Evolutionary conservation across 148 eudicot species (phyloP).

Genomic region (Amaranthus hypochondriacus): DNA sequence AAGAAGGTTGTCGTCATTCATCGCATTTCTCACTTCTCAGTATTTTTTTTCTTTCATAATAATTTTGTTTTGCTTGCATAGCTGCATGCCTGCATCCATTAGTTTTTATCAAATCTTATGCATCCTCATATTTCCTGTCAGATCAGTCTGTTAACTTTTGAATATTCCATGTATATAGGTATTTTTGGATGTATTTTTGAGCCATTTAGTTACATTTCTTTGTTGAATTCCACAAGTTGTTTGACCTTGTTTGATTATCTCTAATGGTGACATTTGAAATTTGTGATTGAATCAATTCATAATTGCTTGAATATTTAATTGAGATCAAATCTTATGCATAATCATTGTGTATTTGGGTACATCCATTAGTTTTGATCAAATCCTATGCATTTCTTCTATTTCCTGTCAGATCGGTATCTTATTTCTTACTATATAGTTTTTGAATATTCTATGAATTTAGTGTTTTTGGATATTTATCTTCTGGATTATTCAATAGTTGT

Average conservation of each 20-base stretch:
- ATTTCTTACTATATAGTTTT: not conserved
- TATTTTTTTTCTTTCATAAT: not conserved
- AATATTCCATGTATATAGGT: not conserved
- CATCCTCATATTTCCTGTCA: not conserved
- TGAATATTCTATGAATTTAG: not conserved
- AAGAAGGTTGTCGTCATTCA: constrained; percentile 25
- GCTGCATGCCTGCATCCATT: not conserved
- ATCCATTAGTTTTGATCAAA: not conserved
- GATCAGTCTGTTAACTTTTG: constrained; percentile 2
- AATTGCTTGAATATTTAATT: not conserved
- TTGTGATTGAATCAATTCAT: not conserved
- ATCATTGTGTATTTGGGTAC: not conserved
- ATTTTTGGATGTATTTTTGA: not conserved
- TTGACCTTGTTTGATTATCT: not conserved
- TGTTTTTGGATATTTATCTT: not conserved
- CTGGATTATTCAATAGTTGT: not conserved
- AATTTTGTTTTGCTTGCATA: not conserved
- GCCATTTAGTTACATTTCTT: not conserved
- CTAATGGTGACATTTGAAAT: not conserved
- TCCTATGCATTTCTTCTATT: not conserved
- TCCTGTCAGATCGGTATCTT: not conserved
- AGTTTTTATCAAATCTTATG: constrained; percentile 2
- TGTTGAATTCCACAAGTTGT: not conserved
- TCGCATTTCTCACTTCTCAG: not conserved
- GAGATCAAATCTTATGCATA: no score